Evolutionary conservation across 176 grass and related monocot genomes (phyloP).

Genomic region (Rhynchospora tenuis): DNA sequence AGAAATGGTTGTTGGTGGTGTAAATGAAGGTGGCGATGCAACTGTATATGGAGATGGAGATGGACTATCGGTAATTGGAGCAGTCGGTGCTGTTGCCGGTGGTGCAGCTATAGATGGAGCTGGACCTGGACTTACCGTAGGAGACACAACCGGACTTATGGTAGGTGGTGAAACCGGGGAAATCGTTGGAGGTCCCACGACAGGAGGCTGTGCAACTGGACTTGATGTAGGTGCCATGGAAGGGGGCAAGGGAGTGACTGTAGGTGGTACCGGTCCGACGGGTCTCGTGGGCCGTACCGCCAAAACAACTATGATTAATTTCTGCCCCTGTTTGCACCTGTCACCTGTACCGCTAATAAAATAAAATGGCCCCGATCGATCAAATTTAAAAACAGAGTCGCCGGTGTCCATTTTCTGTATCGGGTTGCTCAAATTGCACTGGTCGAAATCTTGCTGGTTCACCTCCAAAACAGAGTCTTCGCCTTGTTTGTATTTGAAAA

Average conservation of each 20-base stretch:
- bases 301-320: neutral
- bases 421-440: conserved; percentile 20
- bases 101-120: neutral
- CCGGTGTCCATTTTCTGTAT: conserved; percentile 21
- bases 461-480: conserved; percentile 23
- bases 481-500: conserved; percentile 14
- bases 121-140: neutral
- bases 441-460: conserved; percentile 9
- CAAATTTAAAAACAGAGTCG: conserved; percentile 11
- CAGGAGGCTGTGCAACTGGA: neutral
- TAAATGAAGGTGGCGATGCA: neutral
- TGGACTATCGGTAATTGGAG: neutral
- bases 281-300: neutral
- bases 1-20: neutral
- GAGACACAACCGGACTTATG: neutral
- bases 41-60: neutral
- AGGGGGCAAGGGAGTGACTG: neutral
- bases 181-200: neutral
- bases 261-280: neutral
- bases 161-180: neutral
- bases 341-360: conserved; percentile 17
- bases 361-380: conserved; percentile 9
- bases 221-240: neutral
- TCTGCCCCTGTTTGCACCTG: conserved; percentile 20
- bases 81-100: neutral